phyloP scores from a whole-genome alignment of 306 rosid species.

The Vicia villosa region DNA sequence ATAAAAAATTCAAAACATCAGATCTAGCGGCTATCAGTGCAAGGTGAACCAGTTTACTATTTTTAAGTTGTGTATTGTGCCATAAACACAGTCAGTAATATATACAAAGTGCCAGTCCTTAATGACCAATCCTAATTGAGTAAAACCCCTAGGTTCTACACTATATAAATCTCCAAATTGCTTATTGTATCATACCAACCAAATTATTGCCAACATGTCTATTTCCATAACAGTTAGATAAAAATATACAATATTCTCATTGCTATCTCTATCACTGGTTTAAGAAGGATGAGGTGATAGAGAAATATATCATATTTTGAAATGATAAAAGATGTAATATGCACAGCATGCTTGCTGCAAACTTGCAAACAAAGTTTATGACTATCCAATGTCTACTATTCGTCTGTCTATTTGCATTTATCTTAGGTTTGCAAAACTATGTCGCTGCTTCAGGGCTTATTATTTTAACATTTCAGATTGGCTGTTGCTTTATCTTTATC shows the following conservation, averaged over 20 bases:
- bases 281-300: constrained; percentile 20
- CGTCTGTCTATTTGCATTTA: constrained; percentile 16
- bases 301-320: not conserved
- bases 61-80: too few relatives aligned
- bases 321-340: constrained; percentile 12
- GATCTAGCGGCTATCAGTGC: too few relatives aligned
- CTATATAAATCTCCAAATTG: not conserved
- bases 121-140: not conserved
- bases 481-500: not conserved
- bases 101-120: not conserved
- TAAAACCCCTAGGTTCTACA: not conserved
- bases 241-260: constrained; percentile 2
- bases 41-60: too few relatives aligned
- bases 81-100: not conserved
- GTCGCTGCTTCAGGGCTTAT: not conserved
- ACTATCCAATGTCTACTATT: constrained; percentile 12
- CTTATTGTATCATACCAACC: not conserved
- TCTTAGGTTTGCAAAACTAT: not conserved
- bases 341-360: not conserved
- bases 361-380: constrained; percentile 6
- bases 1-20: too few relatives aligned
- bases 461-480: constrained; percentile 11
- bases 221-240: constrained; percentile 9
- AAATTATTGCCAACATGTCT: constrained; percentile 17
- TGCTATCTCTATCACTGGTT: constrained; percentile 8